These are phyloP conservation scores for Penicillium palitans DNA, from an alignment of 2,329 filamentous ascomycete genomes.

Conservation along the genomic window DNA sequence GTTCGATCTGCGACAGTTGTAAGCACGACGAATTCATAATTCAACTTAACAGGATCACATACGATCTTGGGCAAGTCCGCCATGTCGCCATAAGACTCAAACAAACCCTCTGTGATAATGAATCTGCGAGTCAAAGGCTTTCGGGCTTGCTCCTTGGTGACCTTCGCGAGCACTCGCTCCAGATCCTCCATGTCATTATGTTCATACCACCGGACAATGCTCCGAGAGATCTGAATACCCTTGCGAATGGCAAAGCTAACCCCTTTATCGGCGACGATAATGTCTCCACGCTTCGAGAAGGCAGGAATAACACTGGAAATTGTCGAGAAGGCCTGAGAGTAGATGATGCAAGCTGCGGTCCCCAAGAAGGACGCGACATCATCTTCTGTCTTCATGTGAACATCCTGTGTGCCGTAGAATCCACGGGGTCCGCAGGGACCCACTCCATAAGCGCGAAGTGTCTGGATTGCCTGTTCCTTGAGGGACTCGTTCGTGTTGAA, in stretches of 20 bases:
- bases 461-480: constrained; percentile 93
- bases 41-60: constrained; percentile 32
- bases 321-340: constrained; percentile 93
- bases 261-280: constrained; percentile 92
- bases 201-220: constrained; percentile 89
- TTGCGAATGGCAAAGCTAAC: constrained; percentile 94
- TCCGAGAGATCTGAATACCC: constrained; percentile 88
- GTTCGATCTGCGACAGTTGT: constrained; percentile 63
- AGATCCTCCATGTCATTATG: constrained; percentile 96
- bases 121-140: constrained; percentile 90
- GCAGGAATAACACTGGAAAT: constrained; percentile 96
- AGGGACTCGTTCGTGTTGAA: constrained; percentile 89
- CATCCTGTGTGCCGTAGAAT: constrained; percentile 97
- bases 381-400: constrained; percentile 94
- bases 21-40: constrained; percentile 2
- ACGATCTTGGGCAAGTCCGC: constrained; percentile 83
- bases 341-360: constrained; percentile 86
- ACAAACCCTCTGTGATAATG: constrained; percentile 92
- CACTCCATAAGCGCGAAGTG: constrained; percentile 90
- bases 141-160: constrained; percentile 82
- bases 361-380: constrained; percentile 91
- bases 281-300: constrained; percentile 94
- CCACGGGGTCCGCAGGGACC: constrained; percentile 95
- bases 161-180: constrained; percentile 77
- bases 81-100: constrained; percentile 85